Percentiles rank a stretch among this genome's conserved stretches.
These are phyloP conservation scores for Prillingera fragicola DNA, from an alignment of 1,284 basidiomycete genomes.

Conservation along the genomic window DNA sequence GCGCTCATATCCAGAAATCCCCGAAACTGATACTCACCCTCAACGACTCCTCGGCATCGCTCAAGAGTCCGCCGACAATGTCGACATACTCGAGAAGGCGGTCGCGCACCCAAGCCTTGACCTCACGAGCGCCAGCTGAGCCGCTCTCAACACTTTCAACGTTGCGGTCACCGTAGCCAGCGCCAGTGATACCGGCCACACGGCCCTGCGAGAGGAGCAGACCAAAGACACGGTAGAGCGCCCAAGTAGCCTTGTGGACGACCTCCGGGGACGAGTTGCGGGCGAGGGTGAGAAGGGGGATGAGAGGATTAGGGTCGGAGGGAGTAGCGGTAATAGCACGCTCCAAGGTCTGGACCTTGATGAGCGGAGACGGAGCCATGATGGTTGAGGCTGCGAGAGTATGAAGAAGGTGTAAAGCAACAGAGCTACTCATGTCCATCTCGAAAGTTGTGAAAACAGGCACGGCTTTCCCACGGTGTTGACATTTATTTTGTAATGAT, in stretches of 20 bases:
- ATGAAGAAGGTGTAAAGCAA: too few relatives aligned
- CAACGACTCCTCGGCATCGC: slow-evolving; percentile 63
- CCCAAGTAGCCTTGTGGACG: slow-evolving; percentile 71
- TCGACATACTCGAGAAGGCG: slow-evolving; percentile 62
- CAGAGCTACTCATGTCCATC: too few relatives aligned
- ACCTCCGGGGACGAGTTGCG: slow-evolving; percentile 50
- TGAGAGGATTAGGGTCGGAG: slow-evolving; percentile 69
- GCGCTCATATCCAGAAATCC: neutral
- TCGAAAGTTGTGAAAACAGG: too few relatives aligned
- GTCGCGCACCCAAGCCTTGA: slow-evolving; percentile 70
- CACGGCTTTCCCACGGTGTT: too few relatives aligned
- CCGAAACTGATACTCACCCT: slow-evolving; percentile 50
- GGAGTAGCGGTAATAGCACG: slow-evolving; percentile 32
- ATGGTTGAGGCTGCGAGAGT: neutral
- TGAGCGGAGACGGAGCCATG: slow-evolving; percentile 10
- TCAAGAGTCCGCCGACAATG: slow-evolving; percentile 62
- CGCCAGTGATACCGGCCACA: slow-evolving; percentile 47
- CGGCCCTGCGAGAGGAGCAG: slow-evolving; percentile 59
- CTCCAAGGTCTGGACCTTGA: slow-evolving; percentile 35
- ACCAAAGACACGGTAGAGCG: slow-evolving; percentile 74
- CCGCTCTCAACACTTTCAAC: too few relatives aligned
- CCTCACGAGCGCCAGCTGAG: slow-evolving; percentile 57
- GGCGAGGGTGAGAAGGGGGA: slow-evolving; percentile 63
- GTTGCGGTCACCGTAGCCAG: slow-evolving; percentile 2
- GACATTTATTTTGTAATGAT: too few relatives aligned